Evolutionary conservation across 2,329 filamentous ascomycete genomes (phyloP), one percentile per base, ranked within the genome.

Genomic region (Acrodontium crateriforme): DNA sequence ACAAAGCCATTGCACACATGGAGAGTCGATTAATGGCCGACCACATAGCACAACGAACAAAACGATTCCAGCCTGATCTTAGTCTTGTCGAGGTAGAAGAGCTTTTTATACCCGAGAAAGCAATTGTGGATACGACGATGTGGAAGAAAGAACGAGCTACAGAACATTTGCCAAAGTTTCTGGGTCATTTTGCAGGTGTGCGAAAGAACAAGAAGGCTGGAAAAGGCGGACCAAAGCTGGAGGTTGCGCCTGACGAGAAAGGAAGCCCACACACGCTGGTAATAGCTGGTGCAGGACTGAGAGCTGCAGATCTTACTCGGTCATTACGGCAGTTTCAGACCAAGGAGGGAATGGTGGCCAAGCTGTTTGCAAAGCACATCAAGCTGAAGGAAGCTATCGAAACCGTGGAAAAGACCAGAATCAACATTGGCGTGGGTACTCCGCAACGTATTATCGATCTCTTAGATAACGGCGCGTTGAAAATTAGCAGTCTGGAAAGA

Each of bases 281-380:
- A 18, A 69, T 98, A n/a, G 74, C 85, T 9, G 72, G 73, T 6
- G 83, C 85, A 5, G 89, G 83, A 0, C 62, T 94, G 31, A 68
- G 89, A 45, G 84, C 89, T 4, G 84, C 87, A 10, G 81, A 95
- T 47, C 58, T 94, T 25, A 75, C 79, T 16, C 79, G 80, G 45
- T 67, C 73, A 3, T 61, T 92, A 38, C 71, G 83, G 25, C 74
- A 74, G 39, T 87, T 89, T 44, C 80, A 85, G 49, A 75, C 67
- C 28, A 83, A 89, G 52, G 74, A 82, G 6, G 73, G 69, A 27
- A 68, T 71, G 24, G 75, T 98, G 2, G 79, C 81, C 2, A 98
- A 98, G 55, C 63, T 98, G 50, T 98, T 98, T 54, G 87, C 89
- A 17, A 98, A 98, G 55, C 89, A 98, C 54, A 92, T 98, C 62